Evolutionary conservation across 208 protist species (phyloP), one percentile per base, ranked within the genome.

Genomic region (Trypanosoma platydactyli): DNA sequence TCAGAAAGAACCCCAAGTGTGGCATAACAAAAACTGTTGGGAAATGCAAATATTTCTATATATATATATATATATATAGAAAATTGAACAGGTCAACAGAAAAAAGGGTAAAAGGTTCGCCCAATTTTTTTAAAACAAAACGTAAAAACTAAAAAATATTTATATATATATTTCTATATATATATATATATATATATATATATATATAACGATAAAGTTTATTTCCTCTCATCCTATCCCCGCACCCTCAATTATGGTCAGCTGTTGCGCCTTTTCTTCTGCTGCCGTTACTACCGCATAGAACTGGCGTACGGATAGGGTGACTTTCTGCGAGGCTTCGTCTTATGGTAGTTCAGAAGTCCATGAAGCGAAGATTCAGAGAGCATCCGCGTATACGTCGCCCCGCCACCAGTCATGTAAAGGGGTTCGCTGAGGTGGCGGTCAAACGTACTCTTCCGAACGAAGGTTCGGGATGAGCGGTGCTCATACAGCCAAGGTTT

Each of bases 401-500:
- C 30, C 41, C 49, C 61, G 22, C 69, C 69, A 27, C 38, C 40
- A 15, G 53, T 20, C 16, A 67, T 51, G 20, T 56, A 16, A 33
- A 74, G 9, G 0, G 53, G 38, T 9, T 60, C 52, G 11, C 27
- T 11, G 29, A 62, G 54, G 3, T 25, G 27, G 1, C 22, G 11
- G 29, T 63, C 44, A 12, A 7, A 24, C 15, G 11, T 15, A 38
- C 51, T 58, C 13, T 4, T 22, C 11, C 57, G 50, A 15, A 59
- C 5, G 24, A 15, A 42, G 16, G 59, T 25, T 42, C 20, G 46
- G 27, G 22, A 35, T 3, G 42, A 1, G 16, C 41, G 9, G 50
- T 74, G 69, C 30, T 74, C 69, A 48, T 63, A 74, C 25, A 69
- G 33, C 4, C 18, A 18, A 13, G 62, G 62, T n/a, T 51, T 58